Base-by-base conservation (phyloP, 2,329 filamentous ascomycete species). In the Arthrobotrys musiformis region DNA sequence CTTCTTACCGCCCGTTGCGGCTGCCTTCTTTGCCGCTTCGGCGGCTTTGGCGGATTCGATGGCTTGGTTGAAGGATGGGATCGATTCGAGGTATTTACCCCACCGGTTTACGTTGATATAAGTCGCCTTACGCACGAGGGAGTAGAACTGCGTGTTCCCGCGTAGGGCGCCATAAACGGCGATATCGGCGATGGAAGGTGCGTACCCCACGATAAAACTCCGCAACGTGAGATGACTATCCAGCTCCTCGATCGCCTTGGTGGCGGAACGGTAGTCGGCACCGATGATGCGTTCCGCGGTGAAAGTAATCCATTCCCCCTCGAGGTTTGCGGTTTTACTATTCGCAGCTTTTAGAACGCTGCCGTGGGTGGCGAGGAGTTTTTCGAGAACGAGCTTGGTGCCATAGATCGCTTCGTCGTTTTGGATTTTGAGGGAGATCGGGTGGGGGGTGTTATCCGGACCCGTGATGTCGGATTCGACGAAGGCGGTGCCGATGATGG, bases 221-320 rank as follows among this genome's bases (percentile, higher is more conserved):
- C 94, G 91, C 33, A 97, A 89, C 2, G 90, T 93, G 77, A 98
- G 88, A 85, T 97, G 92, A 83, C 92, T 92, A 84, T 97, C 93
- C 78, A 97, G 89, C 80, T 92, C 90, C 81, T 88, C 86, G 68
- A 97, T 88, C 74, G 90, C 87, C 26, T 89, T 88, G 82, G 95
- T 92, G 79, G 94, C 90, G 73, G 90, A 86, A 85, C 95, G 96
- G 85, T 96, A 95, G 84, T 97, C 93, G 66, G 88, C 85, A 78
- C 79, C 76, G 13, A 72, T 76, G 24, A 86, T 85, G 69, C 89
- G 84, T 17, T 84, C 83, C 54, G 86, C 83, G 37, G 88, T 84
- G 72, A 88, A 86, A 42, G 84, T 83, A 78, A 89, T 83, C 89
- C 89, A 90, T 81, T 89, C 86, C 70, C 86, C 82, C 80, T 85